Evolutionary conservation across 768 basidiomycete genomes (phyloP).

Genomic region (Termitomyces sp.): DNA sequence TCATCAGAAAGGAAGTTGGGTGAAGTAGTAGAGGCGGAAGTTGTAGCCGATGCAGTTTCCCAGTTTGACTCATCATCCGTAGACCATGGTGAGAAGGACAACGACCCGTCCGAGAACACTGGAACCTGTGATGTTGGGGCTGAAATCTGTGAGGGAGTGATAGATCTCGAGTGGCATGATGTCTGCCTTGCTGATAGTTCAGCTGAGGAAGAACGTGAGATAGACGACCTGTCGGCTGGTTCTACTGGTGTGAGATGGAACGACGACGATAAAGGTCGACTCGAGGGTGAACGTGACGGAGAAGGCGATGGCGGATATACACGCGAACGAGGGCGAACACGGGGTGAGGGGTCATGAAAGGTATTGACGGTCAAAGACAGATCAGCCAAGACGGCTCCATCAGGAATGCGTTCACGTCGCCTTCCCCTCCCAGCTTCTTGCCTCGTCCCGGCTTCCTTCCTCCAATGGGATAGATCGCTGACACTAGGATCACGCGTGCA

Average conservation of each 20-base stretch:
- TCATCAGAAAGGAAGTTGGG: conserved; percentile 22
- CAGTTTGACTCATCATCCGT: conserved; percentile 75
- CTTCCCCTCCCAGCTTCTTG: conserved; percentile 53
- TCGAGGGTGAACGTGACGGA: conserved; percentile 40
- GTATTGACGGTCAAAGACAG: conserved; percentile 19
- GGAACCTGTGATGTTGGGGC: conserved; percentile 20
- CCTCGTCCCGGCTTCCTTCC: conserved; percentile 39
- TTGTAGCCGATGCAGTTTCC: conserved; percentile 64
- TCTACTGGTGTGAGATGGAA: conserved; percentile 18
- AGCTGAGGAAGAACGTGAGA: conserved; percentile 5
- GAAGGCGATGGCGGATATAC: conserved; percentile 52
- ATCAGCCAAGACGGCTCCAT: conserved; percentile 29
- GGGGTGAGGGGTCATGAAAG: conserved; percentile 31
- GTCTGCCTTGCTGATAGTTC: conserved; percentile 20
- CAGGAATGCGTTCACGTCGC: conserved; percentile 48
- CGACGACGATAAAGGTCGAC: conserved; percentile 20
- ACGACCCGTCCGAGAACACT: conserved; percentile 27
- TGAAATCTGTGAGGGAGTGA: conserved; percentile 31
- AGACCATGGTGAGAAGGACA: conserved; percentile 56
- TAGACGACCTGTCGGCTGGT: conserved; percentile 6
- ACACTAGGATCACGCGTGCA: conserved; percentile 38
- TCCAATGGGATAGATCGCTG: conserved; percentile 50
- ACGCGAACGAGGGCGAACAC: conserved; percentile 35
- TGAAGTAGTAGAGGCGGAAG: conserved; percentile 56
- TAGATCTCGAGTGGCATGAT: conserved; percentile 25